Conservation (phyloP, 805 yeast species). For the Clavispora asparagi region DNA sequence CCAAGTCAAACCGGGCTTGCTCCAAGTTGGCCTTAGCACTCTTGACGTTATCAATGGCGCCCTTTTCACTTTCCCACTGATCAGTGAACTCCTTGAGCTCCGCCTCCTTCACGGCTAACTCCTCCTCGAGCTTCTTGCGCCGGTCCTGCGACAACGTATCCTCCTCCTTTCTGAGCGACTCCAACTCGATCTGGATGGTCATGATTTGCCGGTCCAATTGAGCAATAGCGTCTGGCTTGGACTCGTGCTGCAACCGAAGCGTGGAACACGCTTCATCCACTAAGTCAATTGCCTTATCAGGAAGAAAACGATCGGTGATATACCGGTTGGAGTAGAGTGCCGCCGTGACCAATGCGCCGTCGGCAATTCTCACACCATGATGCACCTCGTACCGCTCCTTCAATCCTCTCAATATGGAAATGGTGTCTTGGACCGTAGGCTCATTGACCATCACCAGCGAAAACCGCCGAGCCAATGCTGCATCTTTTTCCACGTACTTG, state of each 20-base stretch:
- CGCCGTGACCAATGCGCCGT: conserved; percentile 89
- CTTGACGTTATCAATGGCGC: conserved; percentile 71
- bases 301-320: conserved; percentile 84
- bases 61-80: conserved; percentile 82
- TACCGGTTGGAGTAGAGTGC: conserved; percentile 87
- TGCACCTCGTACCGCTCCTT: conserved; percentile 95
- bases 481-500: conserved; percentile 92
- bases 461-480: conserved; percentile 90
- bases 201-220: conserved; percentile 82
- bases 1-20: conserved; percentile 76
- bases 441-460: conserved; percentile 84
- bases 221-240: conserved; percentile 92
- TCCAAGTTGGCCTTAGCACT: conserved; percentile 78
- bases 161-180: conserved; percentile 87
- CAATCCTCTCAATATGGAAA: conserved; percentile 86
- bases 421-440: conserved; percentile 87
- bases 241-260: conserved; percentile 88
- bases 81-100: conserved; percentile 70
- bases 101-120: conserved; percentile 53
- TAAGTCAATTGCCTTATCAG: conserved; percentile 94
- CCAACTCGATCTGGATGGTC: conserved; percentile 93
- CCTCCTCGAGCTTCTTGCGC: conserved; percentile 64
- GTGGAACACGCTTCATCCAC: conserved; percentile 98
- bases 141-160: conserved; percentile 81
- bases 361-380: conserved; percentile 93